phyloP scores from a whole-genome alignment of 768 basidiomycete genomes.

The Xerocomellus amylosporus region DNA sequence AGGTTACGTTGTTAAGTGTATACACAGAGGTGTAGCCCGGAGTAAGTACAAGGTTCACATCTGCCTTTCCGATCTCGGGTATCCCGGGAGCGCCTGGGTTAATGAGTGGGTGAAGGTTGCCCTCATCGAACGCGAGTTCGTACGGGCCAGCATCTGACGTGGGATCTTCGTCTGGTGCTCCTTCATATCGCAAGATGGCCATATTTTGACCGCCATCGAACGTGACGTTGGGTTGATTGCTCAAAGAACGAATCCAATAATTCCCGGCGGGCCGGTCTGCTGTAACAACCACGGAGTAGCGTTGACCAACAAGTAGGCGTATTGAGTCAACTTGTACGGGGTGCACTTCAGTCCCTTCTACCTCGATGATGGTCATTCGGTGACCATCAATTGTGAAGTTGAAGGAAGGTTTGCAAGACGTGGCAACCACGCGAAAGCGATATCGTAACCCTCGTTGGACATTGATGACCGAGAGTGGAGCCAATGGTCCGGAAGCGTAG shows the following conservation, averaged over 20 bases:
- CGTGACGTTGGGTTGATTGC: conserved; percentile 25
- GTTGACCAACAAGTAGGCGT: conserved; percentile 23
- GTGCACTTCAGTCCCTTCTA: neutral
- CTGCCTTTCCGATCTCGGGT: conserved; percentile 39
- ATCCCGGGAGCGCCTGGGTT: conserved; percentile 38
- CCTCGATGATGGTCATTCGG: conserved; percentile 2
- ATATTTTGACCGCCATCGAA: conserved; percentile 41
- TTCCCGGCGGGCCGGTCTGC: conserved; percentile 40
- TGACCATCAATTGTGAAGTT: conserved; percentile 4
- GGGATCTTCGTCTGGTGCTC: conserved; percentile 44
- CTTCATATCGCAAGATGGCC: conserved; percentile 51
- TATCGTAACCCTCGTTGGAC: conserved; percentile 44
- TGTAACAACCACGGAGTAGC: neutral
- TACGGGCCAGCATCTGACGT: conserved; percentile 34
- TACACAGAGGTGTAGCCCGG: conserved; percentile 6
- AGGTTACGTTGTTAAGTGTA: conserved; percentile 32
- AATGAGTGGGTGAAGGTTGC: conserved; percentile 36
- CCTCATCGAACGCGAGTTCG: conserved; percentile 36
- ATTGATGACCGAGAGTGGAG: conserved; percentile 42
- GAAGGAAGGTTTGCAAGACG: conserved; percentile 41
- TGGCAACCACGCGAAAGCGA: conserved; percentile 50
- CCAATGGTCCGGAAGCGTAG: conserved; percentile 38
- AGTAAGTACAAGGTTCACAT: conserved; percentile 33
- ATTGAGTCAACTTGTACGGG: neutral
- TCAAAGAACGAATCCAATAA: conserved; percentile 53